Percentiles rank a stretch among this genome's conserved stretches.
Evolutionary conservation across 2,329 filamentous ascomycete genomes (phyloP).

Genomic region (Periglandula ipomoeae): DNA sequence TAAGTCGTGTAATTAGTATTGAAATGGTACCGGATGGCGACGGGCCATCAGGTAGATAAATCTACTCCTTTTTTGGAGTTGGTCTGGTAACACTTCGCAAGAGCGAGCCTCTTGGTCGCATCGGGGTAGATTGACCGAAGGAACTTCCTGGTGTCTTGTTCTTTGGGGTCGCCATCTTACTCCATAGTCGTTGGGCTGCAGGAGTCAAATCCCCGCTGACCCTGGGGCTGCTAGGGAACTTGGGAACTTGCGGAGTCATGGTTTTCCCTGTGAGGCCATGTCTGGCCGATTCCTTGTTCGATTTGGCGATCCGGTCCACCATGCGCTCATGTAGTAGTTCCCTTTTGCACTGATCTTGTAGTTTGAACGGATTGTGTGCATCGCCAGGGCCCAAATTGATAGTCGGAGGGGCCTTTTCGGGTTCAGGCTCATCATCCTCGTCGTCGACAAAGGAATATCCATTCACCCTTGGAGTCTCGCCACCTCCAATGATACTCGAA

Average conservation of each 20-base stretch:
- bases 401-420: slow-evolving; percentile 20
- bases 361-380: slow-evolving; percentile 69
- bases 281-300: slow-evolving; percentile 54
- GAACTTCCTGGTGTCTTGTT: slow-evolving; percentile 22
- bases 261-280: slow-evolving; percentile 51
- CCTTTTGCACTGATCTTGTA: slow-evolving; percentile 63
- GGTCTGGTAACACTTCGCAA: slow-evolving; percentile 24
- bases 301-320: slow-evolving; percentile 71
- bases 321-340: slow-evolving; percentile 79
- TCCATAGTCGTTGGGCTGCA: slow-evolving; percentile 61
- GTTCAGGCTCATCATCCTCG: slow-evolving; percentile 42
- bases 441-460: slow-evolving; percentile 94
- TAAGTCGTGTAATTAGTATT: not conserved
- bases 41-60: not conserved
- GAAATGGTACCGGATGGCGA: not conserved
- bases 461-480: slow-evolving; percentile 82
- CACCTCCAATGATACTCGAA: slow-evolving; percentile 44
- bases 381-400: slow-evolving; percentile 52
- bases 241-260: slow-evolving; percentile 54
- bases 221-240: slow-evolving; percentile 58
- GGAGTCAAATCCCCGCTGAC: slow-evolving; percentile 56
- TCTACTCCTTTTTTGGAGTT: slow-evolving; percentile 14
- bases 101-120: slow-evolving; percentile 29
- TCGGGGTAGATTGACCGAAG: slow-evolving; percentile 28
- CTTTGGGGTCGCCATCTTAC: slow-evolving; percentile 44